These are phyloP conservation scores for Capronia americana DNA, from an alignment of 2,329 filamentous ascomycete species.

Conservation along the genomic window DNA sequence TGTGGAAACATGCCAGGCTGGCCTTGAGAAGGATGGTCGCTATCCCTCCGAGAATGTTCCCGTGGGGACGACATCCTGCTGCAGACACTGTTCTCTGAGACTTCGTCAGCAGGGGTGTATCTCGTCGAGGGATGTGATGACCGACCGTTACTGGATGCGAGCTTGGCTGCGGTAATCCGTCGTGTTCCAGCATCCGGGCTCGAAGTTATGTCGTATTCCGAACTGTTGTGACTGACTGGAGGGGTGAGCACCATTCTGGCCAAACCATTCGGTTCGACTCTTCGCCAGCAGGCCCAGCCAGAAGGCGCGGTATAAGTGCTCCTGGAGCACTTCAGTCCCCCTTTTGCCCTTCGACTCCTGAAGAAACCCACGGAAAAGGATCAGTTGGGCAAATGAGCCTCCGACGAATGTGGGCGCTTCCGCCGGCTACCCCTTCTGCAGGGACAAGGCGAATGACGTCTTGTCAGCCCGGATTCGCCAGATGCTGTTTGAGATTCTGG, in stretches of 20 bases:
- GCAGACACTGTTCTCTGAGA: constrained; percentile 24
- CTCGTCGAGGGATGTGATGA: background rate
- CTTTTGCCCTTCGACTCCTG: constrained; percentile 21
- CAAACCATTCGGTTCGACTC: background rate
- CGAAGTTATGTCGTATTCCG: constrained; percentile 20
- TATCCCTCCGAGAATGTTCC: constrained; percentile 17
- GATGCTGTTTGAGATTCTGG: constrained; percentile 6
- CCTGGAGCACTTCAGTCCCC: constrained; percentile 6
- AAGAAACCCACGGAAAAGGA: constrained; percentile 12
- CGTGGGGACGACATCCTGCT: constrained; percentile 28
- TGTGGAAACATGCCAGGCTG: constrained; percentile 12
- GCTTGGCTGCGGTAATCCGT: constrained; percentile 33
- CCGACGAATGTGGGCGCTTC: constrained; percentile 30
- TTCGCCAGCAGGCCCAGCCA: constrained; percentile 12
- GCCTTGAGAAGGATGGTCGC: constrained; percentile 13
- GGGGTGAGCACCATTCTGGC: constrained; percentile 9
- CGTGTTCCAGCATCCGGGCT: constrained; percentile 27
- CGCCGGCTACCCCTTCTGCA: constrained; percentile 20
- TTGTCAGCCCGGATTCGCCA: constrained; percentile 12
- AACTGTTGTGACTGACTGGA: constrained; percentile 12
- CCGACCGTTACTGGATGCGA: constrained; percentile 26
- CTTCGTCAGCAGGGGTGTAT: constrained; percentile 16
- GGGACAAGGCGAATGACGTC: constrained; percentile 18
- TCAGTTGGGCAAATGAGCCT: constrained; percentile 20
- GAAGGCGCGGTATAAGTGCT: constrained; percentile 21